phyloP scores from a whole-genome alignment of 441 rosid genomes.

The Isatis lusitanica region DNA sequence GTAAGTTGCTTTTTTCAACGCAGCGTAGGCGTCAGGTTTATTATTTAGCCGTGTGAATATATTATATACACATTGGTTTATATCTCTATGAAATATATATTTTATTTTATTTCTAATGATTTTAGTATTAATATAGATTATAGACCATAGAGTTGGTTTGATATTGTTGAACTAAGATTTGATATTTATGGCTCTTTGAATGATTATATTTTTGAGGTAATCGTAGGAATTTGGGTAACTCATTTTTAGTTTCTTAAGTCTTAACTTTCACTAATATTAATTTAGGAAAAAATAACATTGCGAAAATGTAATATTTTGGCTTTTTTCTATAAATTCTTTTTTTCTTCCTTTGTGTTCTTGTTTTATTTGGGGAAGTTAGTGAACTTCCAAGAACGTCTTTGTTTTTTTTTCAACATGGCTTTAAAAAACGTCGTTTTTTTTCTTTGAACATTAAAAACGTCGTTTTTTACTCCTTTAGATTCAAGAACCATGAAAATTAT shows the following conservation, averaged over 20 bases:
- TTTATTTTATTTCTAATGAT: not conserved
- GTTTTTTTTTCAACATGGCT: too few species aligned
- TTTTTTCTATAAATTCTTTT: not conserved
- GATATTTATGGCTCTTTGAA: slow-evolving; percentile 3
- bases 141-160: slow-evolving; percentile 14
- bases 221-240: not conserved
- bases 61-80: not conserved
- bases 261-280: not conserved
- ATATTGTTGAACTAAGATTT: slow-evolving; percentile 27
- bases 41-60: not conserved
- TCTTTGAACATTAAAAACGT: too few species aligned
- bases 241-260: not conserved
- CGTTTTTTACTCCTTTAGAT: not conserved
- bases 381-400: too few species aligned
- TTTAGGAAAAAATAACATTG: not conserved
- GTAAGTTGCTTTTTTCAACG: slow-evolving; percentile 14
- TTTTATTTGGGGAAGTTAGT: too few species aligned
- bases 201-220: not conserved
- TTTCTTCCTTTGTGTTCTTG: too few species aligned
- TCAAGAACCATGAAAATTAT: not conserved
- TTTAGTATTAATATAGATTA: not conserved
- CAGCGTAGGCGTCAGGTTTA: not conserved
- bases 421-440: not conserved
- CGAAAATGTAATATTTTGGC: not conserved
- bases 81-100: not conserved